Conservation (phyloP, 2,329 filamentous ascomycete genomes). For the Claviceps citrina region DNA sequence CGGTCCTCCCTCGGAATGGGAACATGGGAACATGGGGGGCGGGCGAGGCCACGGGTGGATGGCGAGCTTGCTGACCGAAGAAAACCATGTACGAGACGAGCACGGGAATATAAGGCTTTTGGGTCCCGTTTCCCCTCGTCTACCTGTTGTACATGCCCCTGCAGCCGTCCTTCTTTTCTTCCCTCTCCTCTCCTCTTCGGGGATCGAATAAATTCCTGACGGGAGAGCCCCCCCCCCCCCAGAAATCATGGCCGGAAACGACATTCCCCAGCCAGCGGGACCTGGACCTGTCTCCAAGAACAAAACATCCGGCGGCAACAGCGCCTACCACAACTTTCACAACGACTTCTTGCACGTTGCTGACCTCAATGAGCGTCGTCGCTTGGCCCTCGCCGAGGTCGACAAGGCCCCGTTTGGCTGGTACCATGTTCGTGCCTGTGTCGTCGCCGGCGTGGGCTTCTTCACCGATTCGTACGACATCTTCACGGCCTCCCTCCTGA, state of each 20-base stretch:
- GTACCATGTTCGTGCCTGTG: constrained; percentile 65
- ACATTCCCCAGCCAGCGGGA: constrained; percentile 4
- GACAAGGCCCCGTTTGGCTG: constrained; percentile 72
- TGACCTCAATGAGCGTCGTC: constrained; percentile 64
- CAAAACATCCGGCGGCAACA: constrained; percentile 52
- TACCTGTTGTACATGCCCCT: not conserved
- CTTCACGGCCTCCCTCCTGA: constrained; percentile 61
- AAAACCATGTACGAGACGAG: no score
- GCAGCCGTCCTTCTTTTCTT: not conserved
- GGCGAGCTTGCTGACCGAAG: no score
- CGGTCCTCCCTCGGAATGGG: no score
- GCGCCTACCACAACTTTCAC: constrained; percentile 63
- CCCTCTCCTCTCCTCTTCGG: no score
- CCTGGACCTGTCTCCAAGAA: constrained; percentile 19
- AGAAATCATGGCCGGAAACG: constrained; percentile 4
- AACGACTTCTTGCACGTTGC: constrained; percentile 51
- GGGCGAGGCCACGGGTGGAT: no score
- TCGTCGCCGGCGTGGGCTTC: constrained; percentile 74
- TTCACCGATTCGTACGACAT: constrained; percentile 79
- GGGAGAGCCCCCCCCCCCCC: no score
- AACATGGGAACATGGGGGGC: no score
- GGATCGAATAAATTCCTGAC: not conserved
- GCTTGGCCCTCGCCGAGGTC: constrained; percentile 66
- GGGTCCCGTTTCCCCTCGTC: not conserved
- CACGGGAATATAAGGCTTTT: not conserved